Evolutionary conservation across 495 filamentous ascomycete genomes (phyloP), one percentile per base, ranked within the genome.

Genomic region (Lineolata rhizophorae): DNA sequence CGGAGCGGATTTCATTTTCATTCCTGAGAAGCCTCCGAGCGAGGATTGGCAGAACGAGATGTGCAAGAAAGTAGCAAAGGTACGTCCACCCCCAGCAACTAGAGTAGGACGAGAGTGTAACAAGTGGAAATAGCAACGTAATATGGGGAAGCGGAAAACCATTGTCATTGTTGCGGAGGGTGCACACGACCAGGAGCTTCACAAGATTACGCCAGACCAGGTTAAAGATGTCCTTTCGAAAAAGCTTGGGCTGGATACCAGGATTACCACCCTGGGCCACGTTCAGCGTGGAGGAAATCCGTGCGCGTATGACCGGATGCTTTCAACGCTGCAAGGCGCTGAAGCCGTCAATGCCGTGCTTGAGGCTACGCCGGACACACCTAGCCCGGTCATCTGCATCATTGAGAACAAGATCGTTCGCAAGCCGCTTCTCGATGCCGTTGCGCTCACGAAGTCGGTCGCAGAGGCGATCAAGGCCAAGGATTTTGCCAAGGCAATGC

Each of bases 151-250:
- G 61, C 66, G 90, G 38, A 85, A 92, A 56, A 95, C 90, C 1
- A 95, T 95, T 38, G 84, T 99, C 40, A 94, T 99, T 39, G 73
- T 99, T 30, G 85, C 87, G 22, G 87, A 99, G 52, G 87, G 87
- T 41, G 87, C 87, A 17, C 72, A 82, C 30, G 90, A 99, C 50
- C 64, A 61, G 30, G 54, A 91, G 11, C 70, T 91, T 19, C 80
- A 76, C 46, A 83, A 81, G 49, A 87, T 99, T 41, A 66, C 70
- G 2, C 72, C 81, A 5, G 47, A 50, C 4, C 72, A 69, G 49
- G 75, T 99, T 43, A 93, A 85, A 50, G 76, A 83, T 40, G 65
- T 95, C 20, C 68, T 99, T 8, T 73, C 81, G 18, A 64, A 81
- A 24, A 72, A 72, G 25, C 58, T 91, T 11, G 67, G 62, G 18